Conservation (phyloP, 805 yeast species). For the Kuraishia cidri region DNA sequence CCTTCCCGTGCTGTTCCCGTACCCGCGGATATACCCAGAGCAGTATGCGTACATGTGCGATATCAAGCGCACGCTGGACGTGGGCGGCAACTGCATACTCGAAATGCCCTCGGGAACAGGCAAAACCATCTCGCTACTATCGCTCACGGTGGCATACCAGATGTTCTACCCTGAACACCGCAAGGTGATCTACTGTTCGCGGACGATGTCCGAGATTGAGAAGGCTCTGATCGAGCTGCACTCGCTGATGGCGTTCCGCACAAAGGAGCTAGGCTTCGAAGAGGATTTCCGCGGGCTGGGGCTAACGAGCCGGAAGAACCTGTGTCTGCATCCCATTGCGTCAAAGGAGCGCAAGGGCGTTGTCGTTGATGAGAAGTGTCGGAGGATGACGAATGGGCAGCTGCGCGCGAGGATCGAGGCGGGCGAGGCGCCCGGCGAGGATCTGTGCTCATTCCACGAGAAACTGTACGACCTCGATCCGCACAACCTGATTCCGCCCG, state of each 20-base stretch:
- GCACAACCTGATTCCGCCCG: slow-evolving; percentile 80
- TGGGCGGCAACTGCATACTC: slow-evolving; percentile 90
- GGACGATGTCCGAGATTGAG: slow-evolving; percentile 99
- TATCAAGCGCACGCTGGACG: slow-evolving; percentile 86
- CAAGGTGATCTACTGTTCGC: slow-evolving; percentile 93
- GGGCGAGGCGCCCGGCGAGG: slow-evolving; percentile 45
- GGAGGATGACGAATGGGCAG: slow-evolving; percentile 90
- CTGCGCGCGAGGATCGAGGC: slow-evolving; percentile 58
- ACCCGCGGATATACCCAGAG: slow-evolving; percentile 95
- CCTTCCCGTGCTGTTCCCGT: slow-evolving; percentile 91
- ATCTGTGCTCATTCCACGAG: slow-evolving; percentile 85
- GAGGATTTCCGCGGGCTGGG: slow-evolving; percentile 96
- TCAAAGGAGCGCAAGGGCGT: slow-evolving; percentile 84
- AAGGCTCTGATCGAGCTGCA: slow-evolving; percentile 91
- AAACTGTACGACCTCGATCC: slow-evolving; percentile 82
- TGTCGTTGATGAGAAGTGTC: slow-evolving; percentile 92
- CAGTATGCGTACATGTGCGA: slow-evolving; percentile 98
- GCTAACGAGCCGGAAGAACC: slow-evolving; percentile 85
- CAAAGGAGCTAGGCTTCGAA: slow-evolving; percentile 71
- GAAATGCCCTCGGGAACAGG: slow-evolving; percentile 99
- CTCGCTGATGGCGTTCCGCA: slow-evolving; percentile 78
- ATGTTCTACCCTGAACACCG: slow-evolving; percentile 89
- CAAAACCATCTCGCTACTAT: slow-evolving; percentile 85
- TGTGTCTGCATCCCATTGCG: slow-evolving; percentile 85
- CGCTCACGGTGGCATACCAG: slow-evolving; percentile 92